Evolutionary conservation across 495 filamentous ascomycete genomes (phyloP), one percentile per base, ranked within the genome.

Genomic region (Endocarpon pusillum): DNA sequence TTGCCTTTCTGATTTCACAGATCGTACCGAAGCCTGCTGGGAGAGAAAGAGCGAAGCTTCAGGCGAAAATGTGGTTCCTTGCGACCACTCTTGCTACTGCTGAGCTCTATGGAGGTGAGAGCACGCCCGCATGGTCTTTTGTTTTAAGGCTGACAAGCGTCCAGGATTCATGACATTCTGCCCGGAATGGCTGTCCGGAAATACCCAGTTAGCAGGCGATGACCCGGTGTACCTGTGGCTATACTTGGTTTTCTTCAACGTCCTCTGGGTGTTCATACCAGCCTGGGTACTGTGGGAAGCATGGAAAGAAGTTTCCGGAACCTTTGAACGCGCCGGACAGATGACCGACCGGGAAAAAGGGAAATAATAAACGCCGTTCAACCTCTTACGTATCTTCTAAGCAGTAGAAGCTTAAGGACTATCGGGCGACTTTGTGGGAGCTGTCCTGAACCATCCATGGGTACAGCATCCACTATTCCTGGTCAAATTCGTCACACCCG

Each of bases 141-240:
- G 32, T 30, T 19, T 18, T 8, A 32, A 25, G 21, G 10, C 38
- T 42, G 21, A 21, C 32, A 74, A 76, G 79, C 9, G n/a, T n/a
- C n/a, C n/a, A n/a, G n/a, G n/a, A n/a, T 94, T 78, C 50, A 94
- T 96, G 81, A 96, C 87, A 0, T 96, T 96, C 57, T 76, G 71
- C 42, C 87, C 87, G 10, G 87, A 96, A 59, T 96, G 85, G 86
- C 54, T 96, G 36, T 77, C 67, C 3, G 79, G 74, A 1, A 80
- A 64, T 38, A 52, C 69, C 39, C 82, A 82, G 52, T 62, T 96
- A 43, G 75, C 86, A 43, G 78, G 72, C 0, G 71, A 68, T 38
- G 85, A 91, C 44, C 78, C 70, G 40, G 85, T 94, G 66, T 93
- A 86, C 46, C 49, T 78, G 43, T 76, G 81, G 81, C 58, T 94